Evolutionary conservation across 768 basidiomycete species (phyloP), one percentile per base, ranked within the genome.

Genomic region (Psilocybe tampanensis): DNA sequence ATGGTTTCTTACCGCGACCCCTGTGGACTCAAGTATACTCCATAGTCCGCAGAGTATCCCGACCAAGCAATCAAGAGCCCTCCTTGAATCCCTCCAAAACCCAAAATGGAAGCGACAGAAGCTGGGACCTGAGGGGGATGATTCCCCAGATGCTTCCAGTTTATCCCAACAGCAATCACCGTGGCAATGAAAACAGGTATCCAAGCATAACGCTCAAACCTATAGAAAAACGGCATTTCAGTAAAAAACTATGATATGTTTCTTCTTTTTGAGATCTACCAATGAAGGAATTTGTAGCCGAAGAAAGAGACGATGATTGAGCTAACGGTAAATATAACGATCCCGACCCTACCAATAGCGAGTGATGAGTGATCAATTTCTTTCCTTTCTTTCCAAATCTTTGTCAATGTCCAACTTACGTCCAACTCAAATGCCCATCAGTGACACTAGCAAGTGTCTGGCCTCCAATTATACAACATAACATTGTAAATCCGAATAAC

Each of bases 101-200:
- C 82, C 22, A 93, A 70, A 45, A 93, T 66, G 0, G 74, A 65
- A 0, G 69, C 58, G 0, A 81, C 81, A 0, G 83, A 80, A 1
- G 86, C 82, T 1, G 89, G 85, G 3, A 64, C 70, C 0, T 74
- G 68, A 2, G 81, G 73, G 36, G 78, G 75, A 0, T 73, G 74
- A 45, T 76, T 78, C 18, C 68, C 68, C 8, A 94, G 74, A 60
- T 92, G 76, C 59, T 88, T 86, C 0, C 85, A 90, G 0, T 88
- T 83, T 17, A 90, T 74, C 1, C 88, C 90, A 17, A 88, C 70
- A 5, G 83, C 83, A 44, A 93, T 80, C 24, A 91, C 62, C 67
- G 87, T 92, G 12, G 85, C 80, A 44, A 93, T 69, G n/a, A 89
- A 64, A 17, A 89, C 79, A 0, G 92, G 92, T n/a, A 92, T 77